These are phyloP conservation scores for Brassica balearica DNA, from an alignment of 441 rosid genomes.

Conservation along the genomic window DNA sequence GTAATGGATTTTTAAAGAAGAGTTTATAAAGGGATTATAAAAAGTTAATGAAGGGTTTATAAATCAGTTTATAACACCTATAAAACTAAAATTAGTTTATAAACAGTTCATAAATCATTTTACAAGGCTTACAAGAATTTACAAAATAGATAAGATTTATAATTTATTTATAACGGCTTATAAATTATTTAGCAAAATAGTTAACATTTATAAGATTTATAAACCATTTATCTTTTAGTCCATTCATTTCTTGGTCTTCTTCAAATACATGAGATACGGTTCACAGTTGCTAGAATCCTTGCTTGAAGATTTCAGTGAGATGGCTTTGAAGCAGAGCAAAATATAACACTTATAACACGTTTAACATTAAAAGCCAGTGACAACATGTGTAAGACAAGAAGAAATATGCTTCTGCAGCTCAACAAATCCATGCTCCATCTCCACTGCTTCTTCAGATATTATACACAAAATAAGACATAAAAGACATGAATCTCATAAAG, in stretches of 20 bases:
- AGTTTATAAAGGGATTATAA: too few species aligned
- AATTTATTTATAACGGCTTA: not conserved
- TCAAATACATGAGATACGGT: not conserved
- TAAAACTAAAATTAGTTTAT: too few species aligned
- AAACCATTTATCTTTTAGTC: not conserved
- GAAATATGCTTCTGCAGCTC: constrained; percentile 88
- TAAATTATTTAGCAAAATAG: not conserved
- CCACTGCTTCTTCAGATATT: constrained; percentile 91
- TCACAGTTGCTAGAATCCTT: not conserved
- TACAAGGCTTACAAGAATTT: not conserved
- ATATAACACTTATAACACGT: not conserved
- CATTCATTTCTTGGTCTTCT: not conserved
- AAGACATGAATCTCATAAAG: constrained; percentile 7
- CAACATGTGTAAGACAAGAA: constrained; percentile 29
- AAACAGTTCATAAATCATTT: not conserved
- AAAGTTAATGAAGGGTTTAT: too few species aligned
- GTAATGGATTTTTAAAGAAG: too few species aligned
- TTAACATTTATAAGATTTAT: not conserved
- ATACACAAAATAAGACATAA: constrained; percentile 43
- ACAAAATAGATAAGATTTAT: too few species aligned
- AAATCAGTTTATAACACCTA: too few species aligned
- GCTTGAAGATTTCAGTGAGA: not conserved
- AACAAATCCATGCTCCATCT: constrained; percentile 85
- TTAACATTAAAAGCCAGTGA: too few species aligned
- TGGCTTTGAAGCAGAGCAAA: not conserved